These are phyloP conservation scores for Ambrosiella xylebori DNA, from an alignment of 2,329 filamentous ascomycete genomes.

Conservation along the genomic window DNA sequence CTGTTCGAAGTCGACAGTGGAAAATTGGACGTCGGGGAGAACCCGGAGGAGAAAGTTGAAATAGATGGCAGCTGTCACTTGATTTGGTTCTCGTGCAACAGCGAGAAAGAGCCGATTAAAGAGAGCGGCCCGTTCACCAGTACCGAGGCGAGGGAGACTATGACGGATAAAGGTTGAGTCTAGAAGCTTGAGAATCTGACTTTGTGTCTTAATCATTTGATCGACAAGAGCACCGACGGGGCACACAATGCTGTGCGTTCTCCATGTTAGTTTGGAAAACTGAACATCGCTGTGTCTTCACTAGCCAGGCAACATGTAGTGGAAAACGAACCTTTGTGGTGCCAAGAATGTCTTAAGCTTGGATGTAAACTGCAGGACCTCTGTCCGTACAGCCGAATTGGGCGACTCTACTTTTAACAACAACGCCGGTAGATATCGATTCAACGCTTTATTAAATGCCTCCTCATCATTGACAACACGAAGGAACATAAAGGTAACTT, in stretches of 20 bases:
- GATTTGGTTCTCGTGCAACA: slow-evolving; percentile 35
- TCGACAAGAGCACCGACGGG: slow-evolving; percentile 72
- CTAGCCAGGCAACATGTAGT: not conserved
- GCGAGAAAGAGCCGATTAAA: slow-evolving; percentile 54
- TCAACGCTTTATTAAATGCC: slow-evolving; percentile 62
- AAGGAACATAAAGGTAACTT: slow-evolving; percentile 66
- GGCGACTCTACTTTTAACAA: slow-evolving; percentile 77
- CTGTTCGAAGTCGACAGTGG: slow-evolving; percentile 60
- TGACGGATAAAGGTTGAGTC: slow-evolving; percentile 82
- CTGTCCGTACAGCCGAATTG: slow-evolving; percentile 61
- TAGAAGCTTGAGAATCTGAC: slow-evolving; percentile 65
- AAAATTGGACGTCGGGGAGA: slow-evolving; percentile 53
- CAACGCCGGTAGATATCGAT: slow-evolving; percentile 63
- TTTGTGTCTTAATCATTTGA: slow-evolving; percentile 67
- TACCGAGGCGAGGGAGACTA: slow-evolving; percentile 38
- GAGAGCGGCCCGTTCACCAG: slow-evolving; percentile 49
- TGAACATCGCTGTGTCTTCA: not conserved
- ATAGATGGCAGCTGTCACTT: slow-evolving; percentile 27
- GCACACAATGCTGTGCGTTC: slow-evolving; percentile 44
- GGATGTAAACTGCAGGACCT: slow-evolving; percentile 37
- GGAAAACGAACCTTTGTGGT: slow-evolving; percentile 27
- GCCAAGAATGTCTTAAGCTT: slow-evolving; percentile 39
- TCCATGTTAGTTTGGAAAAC: not conserved
- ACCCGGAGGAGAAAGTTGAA: slow-evolving; percentile 73
- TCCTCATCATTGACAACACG: slow-evolving; percentile 66